Base-by-base conservation (phyloP, 2,329 filamentous ascomycete species). In the Tolypocladium ophioglossoides region DNA sequence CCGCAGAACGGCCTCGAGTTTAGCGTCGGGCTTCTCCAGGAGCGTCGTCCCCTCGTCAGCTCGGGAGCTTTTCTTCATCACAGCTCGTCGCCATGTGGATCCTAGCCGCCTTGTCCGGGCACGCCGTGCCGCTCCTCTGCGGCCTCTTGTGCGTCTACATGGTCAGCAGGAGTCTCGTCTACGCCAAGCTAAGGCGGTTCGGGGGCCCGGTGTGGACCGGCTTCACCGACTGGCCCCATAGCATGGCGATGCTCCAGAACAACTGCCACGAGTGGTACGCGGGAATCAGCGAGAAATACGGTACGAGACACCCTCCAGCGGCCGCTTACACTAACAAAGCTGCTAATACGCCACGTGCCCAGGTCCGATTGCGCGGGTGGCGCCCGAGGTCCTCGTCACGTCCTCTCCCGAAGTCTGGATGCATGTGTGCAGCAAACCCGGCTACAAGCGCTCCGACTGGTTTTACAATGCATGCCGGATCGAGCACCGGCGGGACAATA, bases 401-500 rank as follows among this genome's bases (percentile, higher is more conserved):
- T 73, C 73, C 8, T 76, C 76, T 40, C 69, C 77, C 0, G 74
- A 78, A 34, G 64, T 78, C 8, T 68, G 75, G 69, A 65, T 67
- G 48, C 73, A 64, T 62, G 73, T 72, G 60, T 75, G 69, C 63
- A 71, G 64, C 50, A 68, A 70, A 4, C 69, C 70, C 2, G 68
- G 66, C 3, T 78, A 77, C 50, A 71, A 64, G 50, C 67, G 72
- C 14, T 68, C 67, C 4, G 62, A 67, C 20, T 77, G 74, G 72
- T 78, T 69, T 54, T 73, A 71, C 24, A 71, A 75, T 40, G 70
- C 71, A 4, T 68, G 73, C 44, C 72, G 74, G 4, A 69, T 79
- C 30, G 75, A 82, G 55, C 71, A 75, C 5, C 72, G 73, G 0
- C 67, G 70, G 5, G 76, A 82, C 59, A 80, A 78, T 53, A 68